Base-by-base conservation (phyloP, 768 basidiomycete species). In the Panaeolus cyanescens region DNA sequence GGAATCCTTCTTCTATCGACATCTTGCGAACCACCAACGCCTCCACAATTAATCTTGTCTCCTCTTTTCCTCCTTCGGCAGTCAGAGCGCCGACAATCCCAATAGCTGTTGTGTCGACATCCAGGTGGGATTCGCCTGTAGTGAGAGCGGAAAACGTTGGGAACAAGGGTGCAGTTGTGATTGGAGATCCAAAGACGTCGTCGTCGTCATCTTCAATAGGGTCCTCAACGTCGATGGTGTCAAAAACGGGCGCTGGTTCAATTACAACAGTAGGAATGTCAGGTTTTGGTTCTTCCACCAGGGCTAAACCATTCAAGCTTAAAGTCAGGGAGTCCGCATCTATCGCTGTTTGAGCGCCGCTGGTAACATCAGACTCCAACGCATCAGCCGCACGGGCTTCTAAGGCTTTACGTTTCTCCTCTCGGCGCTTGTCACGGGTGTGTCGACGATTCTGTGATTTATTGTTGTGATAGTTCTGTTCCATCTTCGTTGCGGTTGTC, bases 11-110 rank as follows among this genome's bases (percentile, higher is more conserved):
- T 59, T 90, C 89, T 2, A 88, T 67, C 17, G 88, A 86, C 75
- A 93, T 77, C 72, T 93, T 91, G 50, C 90, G 82, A 19, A 93
- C 86, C 2, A 95, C 87, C 31, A 94, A 79, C 2, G 85, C 92
- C 71, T 95, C 92, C 9, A 93, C 91, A 53, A 93, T 93, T 4
- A 89, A 76, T n/a, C 89, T 77, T 32, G 83, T 80, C 55, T 81
- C 79, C 8, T 66, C 69, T 20, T 58, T 53, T 8, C 20, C 54
- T 33, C 42, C 55, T 28, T 55, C 63, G 17, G 40, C 60, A 19
- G 56, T 22, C 28, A 70, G 60, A 31, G 67, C 72, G 17, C 64
- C 62, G 12, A 68, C 69, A 37, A 71, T 67, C 36, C 67, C 67
- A 33, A 67, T 64, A 6, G 60, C 66, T 20, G 64, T 64, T n/a